Conservation (phyloP, 2,329 filamentous ascomycete species). For the Chrysoporthe deuterocubensis region DNA sequence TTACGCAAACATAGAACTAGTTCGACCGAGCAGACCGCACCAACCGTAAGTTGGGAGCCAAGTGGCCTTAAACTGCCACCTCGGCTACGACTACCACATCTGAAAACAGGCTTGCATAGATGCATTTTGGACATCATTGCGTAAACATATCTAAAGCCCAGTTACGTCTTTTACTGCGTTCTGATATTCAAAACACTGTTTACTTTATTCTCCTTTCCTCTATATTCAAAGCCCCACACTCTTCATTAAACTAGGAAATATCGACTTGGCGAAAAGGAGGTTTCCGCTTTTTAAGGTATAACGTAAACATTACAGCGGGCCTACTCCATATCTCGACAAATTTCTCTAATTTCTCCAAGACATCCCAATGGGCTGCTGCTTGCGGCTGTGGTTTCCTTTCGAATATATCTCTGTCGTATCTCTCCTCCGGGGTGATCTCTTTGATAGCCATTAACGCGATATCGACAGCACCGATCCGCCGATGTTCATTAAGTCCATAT, state of each 20-base stretch:
- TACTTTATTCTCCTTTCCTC: too few relatives aligned
- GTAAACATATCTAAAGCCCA: too few relatives aligned
- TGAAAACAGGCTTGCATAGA: too few relatives aligned
- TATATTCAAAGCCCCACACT: not conserved
- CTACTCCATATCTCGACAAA: not conserved
- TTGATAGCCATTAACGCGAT: not conserved
- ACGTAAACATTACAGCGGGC: not conserved
- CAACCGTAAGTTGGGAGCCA: too few relatives aligned
- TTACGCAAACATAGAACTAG: too few relatives aligned
- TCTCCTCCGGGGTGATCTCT: not conserved
- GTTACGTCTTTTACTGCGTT: too few relatives aligned
- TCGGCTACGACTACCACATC: too few relatives aligned
- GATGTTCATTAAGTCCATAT: not conserved
- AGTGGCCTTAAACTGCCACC: too few relatives aligned
- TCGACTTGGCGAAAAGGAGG: conserved; percentile 2
- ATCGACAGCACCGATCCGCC: conserved; percentile 1
- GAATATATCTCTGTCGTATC: not conserved
- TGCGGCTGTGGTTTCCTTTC: not conserved
- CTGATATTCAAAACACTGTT: too few relatives aligned
- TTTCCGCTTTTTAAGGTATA: not conserved
- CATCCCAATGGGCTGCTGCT: conserved; percentile 1
- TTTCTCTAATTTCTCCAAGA: not conserved
- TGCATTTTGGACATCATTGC: too few relatives aligned
- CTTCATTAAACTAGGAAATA: not conserved
- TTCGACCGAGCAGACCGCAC: too few relatives aligned